Conservation (phyloP, 371 early-diverging fungal species). For the Mortierella sp. region DNA sequence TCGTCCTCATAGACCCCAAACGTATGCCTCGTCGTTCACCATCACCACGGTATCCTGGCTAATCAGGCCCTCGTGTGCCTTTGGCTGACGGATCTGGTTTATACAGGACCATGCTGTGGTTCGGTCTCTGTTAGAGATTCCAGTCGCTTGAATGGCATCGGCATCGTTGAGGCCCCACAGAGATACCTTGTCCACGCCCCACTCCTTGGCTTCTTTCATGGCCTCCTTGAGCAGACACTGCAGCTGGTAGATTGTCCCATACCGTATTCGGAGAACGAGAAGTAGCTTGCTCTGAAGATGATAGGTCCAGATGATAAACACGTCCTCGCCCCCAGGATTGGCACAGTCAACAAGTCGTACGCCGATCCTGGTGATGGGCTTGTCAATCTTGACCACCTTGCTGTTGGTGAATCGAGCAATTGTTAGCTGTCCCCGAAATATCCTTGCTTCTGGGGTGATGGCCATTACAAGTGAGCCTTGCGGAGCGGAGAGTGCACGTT, state of each 20-base stretch:
- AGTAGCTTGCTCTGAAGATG: neutral
- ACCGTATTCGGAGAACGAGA: conserved; percentile 12
- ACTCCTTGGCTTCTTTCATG: conserved; percentile 13
- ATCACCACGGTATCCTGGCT: neutral
- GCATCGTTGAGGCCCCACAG: conserved; percentile 15
- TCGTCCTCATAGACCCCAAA: conserved; percentile 13
- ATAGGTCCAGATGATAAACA: conserved; percentile 17
- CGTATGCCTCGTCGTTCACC: conserved; percentile 9
- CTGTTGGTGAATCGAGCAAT: conserved; percentile 6
- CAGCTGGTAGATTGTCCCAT: conserved; percentile 8
- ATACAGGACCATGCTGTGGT: conserved; percentile 2
- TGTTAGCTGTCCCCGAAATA: conserved; percentile 9
- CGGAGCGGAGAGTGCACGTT: neutral
- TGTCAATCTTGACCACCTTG: neutral
- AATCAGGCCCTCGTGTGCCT: neutral
- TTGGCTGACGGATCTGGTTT: neutral
- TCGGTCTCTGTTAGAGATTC: conserved; percentile 9
- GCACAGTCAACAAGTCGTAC: conserved; percentile 1
- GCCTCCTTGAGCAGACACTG: conserved; percentile 18
- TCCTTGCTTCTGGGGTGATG: conserved; percentile 13
- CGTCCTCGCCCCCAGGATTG: neutral
- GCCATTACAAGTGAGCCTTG: neutral
- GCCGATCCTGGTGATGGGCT: conserved; percentile 10
- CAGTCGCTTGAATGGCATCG: conserved; percentile 8
- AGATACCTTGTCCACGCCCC: conserved; percentile 6